These are phyloP conservation scores for Russula earlei DNA, from an alignment of 768 basidiomycete species.

Conservation along the genomic window DNA sequence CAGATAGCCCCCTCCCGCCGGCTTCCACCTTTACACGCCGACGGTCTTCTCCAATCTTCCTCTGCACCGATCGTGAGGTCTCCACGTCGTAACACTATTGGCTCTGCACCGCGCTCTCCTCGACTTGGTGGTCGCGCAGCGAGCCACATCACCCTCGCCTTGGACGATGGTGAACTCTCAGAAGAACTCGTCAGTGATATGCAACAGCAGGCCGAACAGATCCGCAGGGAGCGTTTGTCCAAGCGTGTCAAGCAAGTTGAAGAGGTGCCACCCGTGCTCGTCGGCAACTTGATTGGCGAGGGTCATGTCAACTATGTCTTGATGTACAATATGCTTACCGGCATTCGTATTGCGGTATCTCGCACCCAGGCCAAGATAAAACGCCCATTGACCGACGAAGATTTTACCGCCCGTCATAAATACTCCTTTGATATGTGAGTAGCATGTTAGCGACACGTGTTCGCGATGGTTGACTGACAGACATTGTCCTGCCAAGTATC, in stretches of 20 bases:
- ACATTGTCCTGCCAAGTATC: constrained; percentile 40
- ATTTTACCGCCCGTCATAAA: constrained; percentile 85
- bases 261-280: constrained; percentile 34
- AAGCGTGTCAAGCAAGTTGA: constrained; percentile 61
- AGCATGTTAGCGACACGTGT: constrained; percentile 11
- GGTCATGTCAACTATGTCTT: constrained; percentile 97
- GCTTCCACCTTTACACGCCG: constrained; percentile 28
- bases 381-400: constrained; percentile 72
- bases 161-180: constrained; percentile 33
- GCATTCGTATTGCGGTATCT: constrained; percentile 93
- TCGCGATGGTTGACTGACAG: not conserved
- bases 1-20: constrained; percentile 19
- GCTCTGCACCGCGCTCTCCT: constrained; percentile 30
- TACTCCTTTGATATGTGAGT: constrained; percentile 93
- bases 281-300: constrained; percentile 96
- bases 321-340: constrained; percentile 99
- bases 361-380: constrained; percentile 93
- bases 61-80: constrained; percentile 30
- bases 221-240: constrained; percentile 64
- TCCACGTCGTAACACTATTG: constrained; percentile 62
- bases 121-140: constrained; percentile 6
- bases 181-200: constrained; percentile 71
- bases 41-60: constrained; percentile 47
- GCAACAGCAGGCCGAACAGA: constrained; percentile 79
- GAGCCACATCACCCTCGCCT: constrained; percentile 28